Conservation (phyloP, 2,329 filamentous ascomycete species). For the Venturia oleaginea region DNA sequence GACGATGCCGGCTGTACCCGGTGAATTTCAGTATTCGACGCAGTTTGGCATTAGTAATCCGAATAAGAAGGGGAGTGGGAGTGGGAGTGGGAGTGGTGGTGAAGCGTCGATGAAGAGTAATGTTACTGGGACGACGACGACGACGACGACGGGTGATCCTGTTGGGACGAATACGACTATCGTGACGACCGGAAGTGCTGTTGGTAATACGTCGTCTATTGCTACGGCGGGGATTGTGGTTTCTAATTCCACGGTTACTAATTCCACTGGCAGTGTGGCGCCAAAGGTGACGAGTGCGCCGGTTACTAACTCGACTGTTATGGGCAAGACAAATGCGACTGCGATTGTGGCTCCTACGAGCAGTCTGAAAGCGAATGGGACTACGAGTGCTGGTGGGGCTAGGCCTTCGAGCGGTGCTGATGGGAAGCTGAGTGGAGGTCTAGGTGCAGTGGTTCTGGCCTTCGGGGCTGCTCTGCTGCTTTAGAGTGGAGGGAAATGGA, state of each 20-base stretch:
- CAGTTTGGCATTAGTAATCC: constrained; percentile 9
- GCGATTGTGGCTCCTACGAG: not conserved
- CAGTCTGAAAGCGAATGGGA: not conserved
- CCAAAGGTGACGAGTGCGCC: not conserved
- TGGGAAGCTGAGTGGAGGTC: not conserved
- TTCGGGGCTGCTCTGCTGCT: not conserved
- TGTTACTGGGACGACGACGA: not conserved
- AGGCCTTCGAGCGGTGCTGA: not conserved
- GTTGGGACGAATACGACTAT: not conserved
- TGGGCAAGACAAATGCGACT: not conserved
- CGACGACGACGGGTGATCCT: not conserved
- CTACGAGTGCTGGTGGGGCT: not conserved
- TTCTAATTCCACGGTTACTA: not conserved
- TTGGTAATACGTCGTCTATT: not conserved
- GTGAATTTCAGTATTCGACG: constrained; percentile 5
- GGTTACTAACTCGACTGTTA: not conserved
- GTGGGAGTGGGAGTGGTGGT: not conserved
- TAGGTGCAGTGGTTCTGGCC: not conserved
- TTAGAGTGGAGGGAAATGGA: not conserved
- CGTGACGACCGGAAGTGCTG: not conserved
- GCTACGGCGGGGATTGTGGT: not conserved
- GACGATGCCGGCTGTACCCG: constrained; percentile 41
- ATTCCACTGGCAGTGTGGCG: not conserved
- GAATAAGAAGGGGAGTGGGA: not conserved
- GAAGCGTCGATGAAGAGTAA: not conserved